Conservation (phyloP, 257 asterid genomes). For the Salvia rosmarinus region DNA sequence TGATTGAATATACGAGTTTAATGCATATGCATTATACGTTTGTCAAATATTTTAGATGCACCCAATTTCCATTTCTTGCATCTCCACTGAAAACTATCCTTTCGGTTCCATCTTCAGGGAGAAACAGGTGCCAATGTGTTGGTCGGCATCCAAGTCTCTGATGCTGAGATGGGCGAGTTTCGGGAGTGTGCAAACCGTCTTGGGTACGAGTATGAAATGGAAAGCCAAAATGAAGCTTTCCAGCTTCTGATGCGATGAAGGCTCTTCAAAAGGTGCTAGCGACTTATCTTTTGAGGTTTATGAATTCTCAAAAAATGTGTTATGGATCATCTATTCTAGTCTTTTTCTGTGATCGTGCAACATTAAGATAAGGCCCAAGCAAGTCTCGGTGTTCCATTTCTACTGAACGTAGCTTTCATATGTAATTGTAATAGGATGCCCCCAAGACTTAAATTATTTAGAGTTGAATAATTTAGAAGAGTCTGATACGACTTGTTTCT, state of each 20-base stretch:
- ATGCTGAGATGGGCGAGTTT: constrained; percentile 66
- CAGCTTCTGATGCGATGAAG: constrained; percentile 70
- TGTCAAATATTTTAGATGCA: not conserved
- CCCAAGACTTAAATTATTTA: not conserved
- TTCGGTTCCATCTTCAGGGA: constrained; percentile 53
- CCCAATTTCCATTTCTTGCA: not conserved
- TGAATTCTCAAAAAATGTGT: not conserved
- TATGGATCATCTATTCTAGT: not conserved
- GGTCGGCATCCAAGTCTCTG: constrained; percentile 82
- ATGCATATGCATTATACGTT: not conserved
- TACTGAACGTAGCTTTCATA: constrained; percentile 9
- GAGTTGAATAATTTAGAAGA: constrained; percentile 14
- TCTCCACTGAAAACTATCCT: constrained; percentile 18
- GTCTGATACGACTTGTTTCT: constrained; percentile 1
- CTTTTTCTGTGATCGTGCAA: not conserved
- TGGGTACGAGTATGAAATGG: constrained; percentile 74
- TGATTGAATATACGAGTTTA: not conserved
- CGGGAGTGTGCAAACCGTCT: constrained; percentile 55
- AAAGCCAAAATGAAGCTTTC: constrained; percentile 65
- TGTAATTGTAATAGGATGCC: not conserved
- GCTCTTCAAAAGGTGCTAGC: constrained; percentile 6
- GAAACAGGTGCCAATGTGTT: constrained; percentile 87
- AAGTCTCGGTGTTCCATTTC: not conserved
- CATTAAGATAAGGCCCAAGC: constrained; percentile 17
- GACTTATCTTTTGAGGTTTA: constrained; percentile 15